These are phyloP conservation scores for Hirschfeldia incana DNA, from an alignment of 345 rosid genomes.

Conservation along the genomic window DNA sequence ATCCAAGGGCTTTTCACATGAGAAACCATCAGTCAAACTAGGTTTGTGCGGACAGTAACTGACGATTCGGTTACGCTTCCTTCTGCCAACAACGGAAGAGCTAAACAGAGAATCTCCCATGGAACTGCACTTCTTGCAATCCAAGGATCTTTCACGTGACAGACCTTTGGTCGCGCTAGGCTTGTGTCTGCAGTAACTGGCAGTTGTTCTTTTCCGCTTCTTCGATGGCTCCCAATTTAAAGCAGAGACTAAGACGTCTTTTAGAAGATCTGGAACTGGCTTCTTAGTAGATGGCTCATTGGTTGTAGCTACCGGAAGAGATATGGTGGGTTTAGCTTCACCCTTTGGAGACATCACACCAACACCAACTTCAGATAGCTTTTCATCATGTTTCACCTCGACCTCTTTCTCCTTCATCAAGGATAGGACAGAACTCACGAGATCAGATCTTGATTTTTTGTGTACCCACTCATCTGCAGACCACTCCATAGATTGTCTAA, in stretches of 20 bases:
- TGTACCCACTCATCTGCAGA: conserved; percentile 56
- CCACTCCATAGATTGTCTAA: conserved; percentile 79
- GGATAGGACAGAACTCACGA: conserved; percentile 38
- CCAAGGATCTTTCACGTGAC: conserved; percentile 37
- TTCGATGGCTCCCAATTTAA: conserved; percentile 63
- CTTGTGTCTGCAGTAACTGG: conserved; percentile 34
- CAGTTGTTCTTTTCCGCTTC: conserved; percentile 56
- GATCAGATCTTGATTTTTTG: conserved; percentile 48
- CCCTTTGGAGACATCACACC: conserved; percentile 20
- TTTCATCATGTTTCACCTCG: background rate
- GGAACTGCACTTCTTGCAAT: conserved; percentile 68
- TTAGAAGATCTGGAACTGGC: conserved; percentile 52
- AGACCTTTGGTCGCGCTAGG: conserved; percentile 18
- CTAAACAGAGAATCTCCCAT: conserved; percentile 50
- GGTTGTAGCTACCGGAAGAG: conserved; percentile 30
- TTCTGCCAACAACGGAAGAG: conserved; percentile 22
- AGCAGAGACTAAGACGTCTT: conserved; percentile 53
- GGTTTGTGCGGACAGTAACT: conserved; percentile 40
- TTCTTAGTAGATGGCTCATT: conserved; percentile 16
- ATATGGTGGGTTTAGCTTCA: conserved; percentile 22
- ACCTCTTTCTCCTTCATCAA: conserved; percentile 36
- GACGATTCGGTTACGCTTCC: conserved; percentile 58
- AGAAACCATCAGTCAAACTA: conserved; percentile 19
- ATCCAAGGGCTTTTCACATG: conserved; percentile 43
- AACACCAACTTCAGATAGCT: background rate